phyloP scores from a whole-genome alignment of 2,329 filamentous ascomycete species.

The Ophioceras dolichostomum region DNA sequence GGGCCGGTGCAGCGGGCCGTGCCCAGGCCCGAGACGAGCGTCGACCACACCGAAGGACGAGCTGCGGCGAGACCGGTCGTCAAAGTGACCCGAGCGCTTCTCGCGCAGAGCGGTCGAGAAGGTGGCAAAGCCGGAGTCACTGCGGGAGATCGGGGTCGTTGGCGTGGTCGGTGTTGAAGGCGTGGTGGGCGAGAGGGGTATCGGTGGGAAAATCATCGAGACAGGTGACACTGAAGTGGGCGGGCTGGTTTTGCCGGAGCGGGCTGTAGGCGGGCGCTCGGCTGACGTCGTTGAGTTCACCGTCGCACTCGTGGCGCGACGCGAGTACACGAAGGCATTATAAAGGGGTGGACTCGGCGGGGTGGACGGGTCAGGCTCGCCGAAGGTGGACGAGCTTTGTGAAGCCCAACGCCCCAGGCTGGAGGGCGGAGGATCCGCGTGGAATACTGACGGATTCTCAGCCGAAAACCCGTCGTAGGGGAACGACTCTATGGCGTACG shows the following conservation, averaged over 20 bases:
- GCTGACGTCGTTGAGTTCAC: too few relatives aligned
- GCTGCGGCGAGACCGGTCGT: slow-evolving; percentile 69
- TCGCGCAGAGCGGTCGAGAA: slow-evolving; percentile 70
- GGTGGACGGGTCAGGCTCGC: slow-evolving; percentile 43
- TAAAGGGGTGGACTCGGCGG: slow-evolving; percentile 57
- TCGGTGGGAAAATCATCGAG: slow-evolving; percentile 63
- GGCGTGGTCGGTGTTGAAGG: too few relatives aligned
- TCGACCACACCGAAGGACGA: slow-evolving; percentile 83
- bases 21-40: slow-evolving; percentile 16
- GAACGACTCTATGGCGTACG: slow-evolving; percentile 86
- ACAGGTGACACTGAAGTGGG: slow-evolving; percentile 61
- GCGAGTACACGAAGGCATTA: slow-evolving; percentile 66
- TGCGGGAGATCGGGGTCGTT: slow-evolving; percentile 69
- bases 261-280: slow-evolving; percentile 62
- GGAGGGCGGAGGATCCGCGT: slow-evolving; percentile 54
- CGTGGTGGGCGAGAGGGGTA: too few relatives aligned
- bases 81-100: slow-evolving; percentile 90
- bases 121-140: slow-evolving; percentile 82
- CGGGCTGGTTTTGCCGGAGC: slow-evolving; percentile 48
- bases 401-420: slow-evolving; percentile 77
- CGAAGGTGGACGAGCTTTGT: slow-evolving; percentile 82
- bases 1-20: slow-evolving; percentile 53
- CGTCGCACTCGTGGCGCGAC: slow-evolving; percentile 55
- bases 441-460: slow-evolving; percentile 73
- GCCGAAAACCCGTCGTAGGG: slow-evolving; percentile 83